Base-by-base conservation (phyloP, 2,329 filamentous ascomycete species). In the Atkinsonella hypoxylon region DNA sequence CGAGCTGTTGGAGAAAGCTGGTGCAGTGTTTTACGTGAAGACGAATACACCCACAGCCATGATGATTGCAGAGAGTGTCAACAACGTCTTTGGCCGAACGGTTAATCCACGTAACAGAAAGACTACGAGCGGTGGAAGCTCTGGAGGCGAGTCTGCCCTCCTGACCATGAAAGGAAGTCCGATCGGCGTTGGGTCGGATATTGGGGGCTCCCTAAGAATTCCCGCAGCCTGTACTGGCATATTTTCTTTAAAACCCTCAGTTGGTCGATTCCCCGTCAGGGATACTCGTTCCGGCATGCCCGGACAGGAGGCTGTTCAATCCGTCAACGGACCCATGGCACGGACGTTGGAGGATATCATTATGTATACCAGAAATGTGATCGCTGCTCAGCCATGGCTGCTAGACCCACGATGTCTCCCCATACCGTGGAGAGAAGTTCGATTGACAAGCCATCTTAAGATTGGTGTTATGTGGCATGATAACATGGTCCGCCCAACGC, bases 11-110 rank as follows among this genome's bases (percentile, higher is more conserved):
- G 61, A 69, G 41, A 64, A 59, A 0, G 68, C 71, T 2, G 78
- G 78, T 5, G 77, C 76, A 11, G 68, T 81, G 30, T 69, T 77
- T 54, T 79, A 77, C 58, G 74, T 76, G 55, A 79, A 79, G 65
- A 79, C 77, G 0, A 78, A 75, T 55, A 70, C 78, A 4, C 75
- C 77, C 0, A 82, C 79, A 1, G 79, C 79, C 12, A 81, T 84
- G 73, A 84, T 86, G 81, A 82, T 83, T 48, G 75, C 79, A 12
- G 82, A 85, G 60, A 77, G 73, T 1, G 77, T 82, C 15, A 85
- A 85, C 64, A 82, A 83, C 56, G 70, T 78, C 2, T 79, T 81
- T 57, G 83, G 82, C 9, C 71, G 79, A 12, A 83, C 79, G 0
- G 61, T 79, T 20, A 84, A 83, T 59, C 83, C 83, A 0, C 65